Evolutionary conservation across 2,329 filamentous ascomycete genomes (phyloP).

Genomic region (Hypoxylon sp.): DNA sequence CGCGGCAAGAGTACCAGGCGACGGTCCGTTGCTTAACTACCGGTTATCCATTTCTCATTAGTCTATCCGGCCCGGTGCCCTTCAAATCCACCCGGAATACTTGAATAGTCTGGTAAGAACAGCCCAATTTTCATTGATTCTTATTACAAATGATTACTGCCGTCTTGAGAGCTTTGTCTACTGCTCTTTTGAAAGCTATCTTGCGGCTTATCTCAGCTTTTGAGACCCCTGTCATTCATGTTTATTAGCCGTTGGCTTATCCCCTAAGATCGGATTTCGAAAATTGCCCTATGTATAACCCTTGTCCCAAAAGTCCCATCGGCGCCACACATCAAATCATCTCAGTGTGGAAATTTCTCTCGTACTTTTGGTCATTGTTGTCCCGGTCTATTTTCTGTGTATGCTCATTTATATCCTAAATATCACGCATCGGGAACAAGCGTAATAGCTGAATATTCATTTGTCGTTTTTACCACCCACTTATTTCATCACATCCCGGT

Average conservation of each 20-base stretch:
- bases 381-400: constrained; percentile 16
- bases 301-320: constrained; percentile 32
- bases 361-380: constrained; percentile 26
- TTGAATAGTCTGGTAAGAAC: constrained; percentile 38
- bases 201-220: constrained; percentile 26
- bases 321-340: constrained; percentile 27
- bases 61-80: constrained; percentile 19
- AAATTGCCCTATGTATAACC: constrained; percentile 26
- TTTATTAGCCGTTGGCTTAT: constrained; percentile 37
- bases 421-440: constrained; percentile 7
- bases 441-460: not conserved
- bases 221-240: constrained; percentile 21
- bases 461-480: constrained; percentile 9
- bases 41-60: constrained; percentile 23
- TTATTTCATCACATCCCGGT: constrained; percentile 23
- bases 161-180: constrained; percentile 9
- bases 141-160: not conserved
- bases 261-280: constrained; percentile 37
- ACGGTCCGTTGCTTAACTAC: constrained; percentile 34
- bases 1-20: constrained; percentile 22
- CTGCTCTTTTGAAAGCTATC: constrained; percentile 7
- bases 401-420: constrained; percentile 25
- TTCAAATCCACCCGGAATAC: constrained; percentile 17
- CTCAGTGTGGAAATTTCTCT: constrained; percentile 31
- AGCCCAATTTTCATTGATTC: constrained; percentile 17